Evolutionary conservation across 441 rosid genomes (phyloP), one percentile per base, ranked within the genome.

Genomic region (Corymbia calophylla): DNA sequence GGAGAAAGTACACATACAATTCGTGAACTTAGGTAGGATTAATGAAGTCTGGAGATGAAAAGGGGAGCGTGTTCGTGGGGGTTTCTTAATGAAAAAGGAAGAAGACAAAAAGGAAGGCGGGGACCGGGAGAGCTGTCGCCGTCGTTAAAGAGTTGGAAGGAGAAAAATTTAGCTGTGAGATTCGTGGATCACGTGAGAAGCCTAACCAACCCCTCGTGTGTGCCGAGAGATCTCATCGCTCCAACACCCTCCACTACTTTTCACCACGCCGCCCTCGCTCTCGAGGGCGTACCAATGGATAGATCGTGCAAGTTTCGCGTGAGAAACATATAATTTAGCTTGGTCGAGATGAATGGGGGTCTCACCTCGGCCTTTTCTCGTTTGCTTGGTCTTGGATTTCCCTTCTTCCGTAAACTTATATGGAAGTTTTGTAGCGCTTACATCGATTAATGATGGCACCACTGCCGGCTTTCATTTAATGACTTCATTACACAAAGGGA

Each of bases 171-270:
- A 73, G 84, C 84, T 73, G 51, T 1, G 87, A 89, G 91, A 90
- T 90, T 84, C 90, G 92, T 49, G 94, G 91, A 91, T 93, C 93
- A 92, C 91, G 95, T 93, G 95, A 91, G 51, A 35, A 44, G 51
- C 56, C 90, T 88, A 89, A 91, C 94, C 88, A 93, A 90, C 92
- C 87, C 87, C 89, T 77, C 89, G 56, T 12, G 87, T 80, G 84
- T 13, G 51, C 29, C 44, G 44, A 39, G 9, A 73, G 27, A 47
- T 39, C 49, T 73, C 84, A 0, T 73, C 84, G 47, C 29, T 21
- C 51, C 51, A 7, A 39, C 9, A 6, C 51, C 84, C 9, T 73
- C 84, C 84, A 73, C 84, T 21, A 73, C 84, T 73, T 73, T 73
- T 39, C 84, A 14, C 81, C 8, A 7, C 51, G 51, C 29, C 49